phyloP scores from a whole-genome alignment of 202 grass and related monocot species.

The Panicum virgatum region DNA sequence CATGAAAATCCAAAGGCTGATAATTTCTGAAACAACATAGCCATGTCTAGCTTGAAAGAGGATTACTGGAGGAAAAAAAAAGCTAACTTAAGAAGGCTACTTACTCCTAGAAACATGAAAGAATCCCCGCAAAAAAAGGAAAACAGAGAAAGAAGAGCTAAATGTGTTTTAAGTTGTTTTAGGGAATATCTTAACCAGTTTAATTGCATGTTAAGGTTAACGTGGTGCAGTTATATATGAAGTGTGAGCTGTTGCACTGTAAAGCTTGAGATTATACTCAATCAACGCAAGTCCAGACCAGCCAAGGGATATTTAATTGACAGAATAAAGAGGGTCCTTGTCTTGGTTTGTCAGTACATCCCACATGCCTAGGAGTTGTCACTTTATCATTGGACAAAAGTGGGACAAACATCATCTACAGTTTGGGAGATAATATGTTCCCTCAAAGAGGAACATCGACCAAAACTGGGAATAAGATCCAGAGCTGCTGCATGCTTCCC shows the following conservation, averaged over 20 bases:
- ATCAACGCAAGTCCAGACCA: not conserved
- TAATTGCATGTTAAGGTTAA: not conserved
- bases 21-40: not conserved
- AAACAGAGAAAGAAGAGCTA: too few relatives aligned
- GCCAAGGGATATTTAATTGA: constrained; percentile 20
- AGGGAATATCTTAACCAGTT: too few relatives aligned
- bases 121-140: too few relatives aligned
- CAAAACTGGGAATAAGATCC: not conserved
- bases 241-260: constrained; percentile 10
- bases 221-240: constrained; percentile 9
- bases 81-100: too few relatives aligned
- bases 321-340: not conserved
- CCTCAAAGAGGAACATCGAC: constrained; percentile 18
- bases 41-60: constrained; percentile 10
- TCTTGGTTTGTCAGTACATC: constrained; percentile 25
- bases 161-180: too few relatives aligned
- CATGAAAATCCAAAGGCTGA: constrained; percentile 2
- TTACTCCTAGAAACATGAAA: not conserved
- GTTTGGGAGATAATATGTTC: constrained; percentile 10
- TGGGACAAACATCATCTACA: constrained; percentile 25
- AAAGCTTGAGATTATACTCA: not conserved
- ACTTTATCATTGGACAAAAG: constrained; percentile 17
- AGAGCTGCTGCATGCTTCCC: not conserved
- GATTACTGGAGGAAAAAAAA: not conserved
- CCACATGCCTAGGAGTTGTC: not conserved